These are phyloP conservation scores for Senna siamea DNA, from an alignment of 306 rosid genomes.

Conservation along the genomic window DNA sequence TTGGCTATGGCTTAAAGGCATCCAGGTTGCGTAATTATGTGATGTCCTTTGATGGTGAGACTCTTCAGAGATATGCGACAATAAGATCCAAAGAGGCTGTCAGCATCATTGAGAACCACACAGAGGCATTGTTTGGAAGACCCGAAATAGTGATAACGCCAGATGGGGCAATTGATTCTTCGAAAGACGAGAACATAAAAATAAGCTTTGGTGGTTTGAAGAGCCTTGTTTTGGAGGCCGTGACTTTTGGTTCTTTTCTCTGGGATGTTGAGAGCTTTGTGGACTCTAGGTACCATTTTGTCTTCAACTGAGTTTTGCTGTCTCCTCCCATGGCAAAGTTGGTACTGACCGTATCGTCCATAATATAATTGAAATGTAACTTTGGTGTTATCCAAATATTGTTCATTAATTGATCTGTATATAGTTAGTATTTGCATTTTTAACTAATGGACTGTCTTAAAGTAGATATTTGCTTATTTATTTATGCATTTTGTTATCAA, in stretches of 20 bases:
- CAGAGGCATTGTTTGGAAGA: constrained; percentile 92
- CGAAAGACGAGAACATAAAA: constrained; percentile 70
- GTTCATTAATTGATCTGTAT: constrained; percentile 8
- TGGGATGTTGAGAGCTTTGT: constrained; percentile 97
- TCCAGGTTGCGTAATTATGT: constrained; percentile 80
- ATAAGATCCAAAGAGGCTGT: constrained; percentile 91
- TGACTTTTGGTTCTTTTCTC: constrained; percentile 88
- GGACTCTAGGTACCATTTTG: constrained; percentile 90
- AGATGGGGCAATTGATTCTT: constrained; percentile 71
- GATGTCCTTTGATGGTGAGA: constrained; percentile 87
- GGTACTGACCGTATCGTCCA: neutral
- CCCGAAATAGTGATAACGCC: constrained; percentile 76
- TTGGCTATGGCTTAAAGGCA: constrained; percentile 58
- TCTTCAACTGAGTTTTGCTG: constrained; percentile 52
- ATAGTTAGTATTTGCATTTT: neutral
- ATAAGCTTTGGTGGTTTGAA: constrained; percentile 87
- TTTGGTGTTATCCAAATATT: neutral
- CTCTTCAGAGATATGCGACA: constrained; percentile 81
- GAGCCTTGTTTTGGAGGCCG: constrained; percentile 88
- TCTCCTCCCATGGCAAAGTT: constrained; percentile 3
- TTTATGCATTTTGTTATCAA: too few species aligned
- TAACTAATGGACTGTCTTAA: too few species aligned
- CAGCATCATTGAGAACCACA: constrained; percentile 90
- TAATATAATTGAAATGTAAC: neutral
- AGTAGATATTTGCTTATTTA: too few species aligned